Evolutionary conservation across 768 basidiomycete species (phyloP).

Genomic region (Harrya chromipes): DNA sequence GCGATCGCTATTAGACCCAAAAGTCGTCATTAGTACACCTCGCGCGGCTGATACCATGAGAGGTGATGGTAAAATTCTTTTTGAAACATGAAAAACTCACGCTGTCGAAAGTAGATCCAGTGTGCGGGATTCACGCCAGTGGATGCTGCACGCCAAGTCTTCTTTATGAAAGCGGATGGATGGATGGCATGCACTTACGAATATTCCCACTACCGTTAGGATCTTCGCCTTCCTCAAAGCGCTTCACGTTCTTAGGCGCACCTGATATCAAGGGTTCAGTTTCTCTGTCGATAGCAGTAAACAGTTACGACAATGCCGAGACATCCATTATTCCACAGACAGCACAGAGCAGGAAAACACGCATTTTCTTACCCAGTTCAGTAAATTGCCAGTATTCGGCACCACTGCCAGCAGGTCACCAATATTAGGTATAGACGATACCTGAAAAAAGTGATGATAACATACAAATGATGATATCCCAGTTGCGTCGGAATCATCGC

Average conservation of each 20-base stretch:
- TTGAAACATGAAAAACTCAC: slow-evolving; percentile 26
- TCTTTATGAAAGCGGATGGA: neutral
- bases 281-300: slow-evolving; percentile 1
- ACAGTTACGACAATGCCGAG: neutral
- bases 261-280: slow-evolving; percentile 12
- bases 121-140: slow-evolving; percentile 49
- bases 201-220: slow-evolving; percentile 46
- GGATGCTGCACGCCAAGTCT: slow-evolving; percentile 32
- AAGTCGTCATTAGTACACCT: slow-evolving; percentile 5
- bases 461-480: slow-evolving; percentile 48
- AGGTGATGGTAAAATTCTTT: neutral
- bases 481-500: slow-evolving; percentile 44
- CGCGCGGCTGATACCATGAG: neutral
- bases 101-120: slow-evolving; percentile 43
- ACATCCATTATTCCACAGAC: too few species aligned
- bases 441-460: neutral
- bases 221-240: slow-evolving; percentile 45
- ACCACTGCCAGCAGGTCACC: slow-evolving; percentile 20
- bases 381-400: slow-evolving; percentile 48
- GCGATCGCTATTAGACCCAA: slow-evolving; percentile 25
- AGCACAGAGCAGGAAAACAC: neutral
- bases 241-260: slow-evolving; percentile 36
- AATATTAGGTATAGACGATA: slow-evolving; percentile 13
- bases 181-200: slow-evolving; percentile 29
- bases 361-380: slow-evolving; percentile 34